phyloP scores from a whole-genome alignment of 2,329 filamentous ascomycete species.

The Chrysosporium keratinophilum region DNA sequence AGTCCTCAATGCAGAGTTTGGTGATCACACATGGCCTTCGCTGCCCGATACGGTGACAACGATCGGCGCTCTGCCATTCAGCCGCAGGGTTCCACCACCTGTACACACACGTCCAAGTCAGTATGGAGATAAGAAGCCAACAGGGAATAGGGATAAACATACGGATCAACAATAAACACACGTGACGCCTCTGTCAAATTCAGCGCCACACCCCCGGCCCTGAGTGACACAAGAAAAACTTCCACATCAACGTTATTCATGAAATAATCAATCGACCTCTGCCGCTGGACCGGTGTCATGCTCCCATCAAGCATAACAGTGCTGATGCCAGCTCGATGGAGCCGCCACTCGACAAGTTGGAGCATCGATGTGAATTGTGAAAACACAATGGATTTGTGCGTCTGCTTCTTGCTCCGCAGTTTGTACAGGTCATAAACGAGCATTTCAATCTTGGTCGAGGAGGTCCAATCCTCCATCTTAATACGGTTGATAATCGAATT shows the following conservation, averaged over 20 bases:
- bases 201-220: slow-evolving; percentile 88
- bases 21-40: slow-evolving; percentile 89
- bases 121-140: not conserved
- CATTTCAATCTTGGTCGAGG: slow-evolving; percentile 94
- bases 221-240: slow-evolving; percentile 90
- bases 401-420: slow-evolving; percentile 81
- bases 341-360: slow-evolving; percentile 91
- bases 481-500: slow-evolving; percentile 97
- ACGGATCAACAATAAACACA: slow-evolving; percentile 94
- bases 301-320: slow-evolving; percentile 97
- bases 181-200: slow-evolving; percentile 90
- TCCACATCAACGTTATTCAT: slow-evolving; percentile 93
- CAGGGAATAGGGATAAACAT: slow-evolving; percentile 37
- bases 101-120: slow-evolving; percentile 6
- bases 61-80: slow-evolving; percentile 95
- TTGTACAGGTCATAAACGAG: slow-evolving; percentile 89
- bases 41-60: slow-evolving; percentile 91
- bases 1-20: slow-evolving; percentile 90
- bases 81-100: slow-evolving; percentile 99
- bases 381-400: slow-evolving; percentile 94
- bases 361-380: slow-evolving; percentile 97
- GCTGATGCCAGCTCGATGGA: slow-evolving; percentile 91
- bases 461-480: slow-evolving; percentile 98
- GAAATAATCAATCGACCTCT: slow-evolving; percentile 89
- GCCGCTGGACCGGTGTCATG: slow-evolving; percentile 89